A percentile compares a stretch with the other conserved stretches of the same genome.
These are phyloP conservation scores for Auxenochlorella pyrenoidosa DNA, from an alignment of 139 green algal genomes.

Conservation along the genomic window DNA sequence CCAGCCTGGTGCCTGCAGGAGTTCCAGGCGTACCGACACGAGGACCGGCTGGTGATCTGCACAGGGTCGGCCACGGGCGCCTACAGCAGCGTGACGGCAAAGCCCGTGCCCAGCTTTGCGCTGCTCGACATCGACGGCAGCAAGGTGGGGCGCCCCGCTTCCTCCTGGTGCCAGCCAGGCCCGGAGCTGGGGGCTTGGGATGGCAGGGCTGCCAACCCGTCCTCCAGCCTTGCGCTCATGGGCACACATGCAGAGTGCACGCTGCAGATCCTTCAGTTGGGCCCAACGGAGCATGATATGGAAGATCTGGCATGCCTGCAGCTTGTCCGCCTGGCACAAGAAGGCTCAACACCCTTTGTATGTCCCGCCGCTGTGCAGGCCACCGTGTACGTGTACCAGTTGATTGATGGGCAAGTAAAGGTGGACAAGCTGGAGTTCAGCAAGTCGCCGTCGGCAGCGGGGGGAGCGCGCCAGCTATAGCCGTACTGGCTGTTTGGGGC, in stretches of 20 bases:
- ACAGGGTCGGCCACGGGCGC: slow-evolving; percentile 95
- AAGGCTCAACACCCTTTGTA: slow-evolving; percentile 54
- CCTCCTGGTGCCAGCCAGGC: neutral
- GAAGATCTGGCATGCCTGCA: neutral
- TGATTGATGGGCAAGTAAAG: slow-evolving; percentile 81
- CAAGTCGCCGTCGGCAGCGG: slow-evolving; percentile 46
- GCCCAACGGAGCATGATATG: too few relatives aligned
- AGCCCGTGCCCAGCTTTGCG: slow-evolving; percentile 86
- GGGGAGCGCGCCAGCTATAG: neutral
- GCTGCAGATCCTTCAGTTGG: too few relatives aligned
- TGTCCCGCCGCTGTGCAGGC: slow-evolving; percentile 58
- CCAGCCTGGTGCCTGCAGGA: neutral
- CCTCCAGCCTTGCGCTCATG: too few relatives aligned
- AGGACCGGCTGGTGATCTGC: slow-evolving; percentile 90
- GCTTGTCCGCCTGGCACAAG: neutral
- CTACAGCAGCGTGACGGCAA: slow-evolving; percentile 59
- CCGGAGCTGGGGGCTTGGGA: neutral
- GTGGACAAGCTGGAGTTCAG: slow-evolving; percentile 88
- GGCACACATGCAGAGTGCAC: neutral
- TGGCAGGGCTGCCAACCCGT: neutral
- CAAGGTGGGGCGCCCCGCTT: slow-evolving; percentile 41
- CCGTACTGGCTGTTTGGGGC: neutral
- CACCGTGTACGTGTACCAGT: slow-evolving; percentile 96
- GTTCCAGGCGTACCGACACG: slow-evolving; percentile 70
- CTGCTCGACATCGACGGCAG: slow-evolving; percentile 95